Conservation (phyloP, 805 yeast species). For the Myxozyma kluyveri region DNA sequence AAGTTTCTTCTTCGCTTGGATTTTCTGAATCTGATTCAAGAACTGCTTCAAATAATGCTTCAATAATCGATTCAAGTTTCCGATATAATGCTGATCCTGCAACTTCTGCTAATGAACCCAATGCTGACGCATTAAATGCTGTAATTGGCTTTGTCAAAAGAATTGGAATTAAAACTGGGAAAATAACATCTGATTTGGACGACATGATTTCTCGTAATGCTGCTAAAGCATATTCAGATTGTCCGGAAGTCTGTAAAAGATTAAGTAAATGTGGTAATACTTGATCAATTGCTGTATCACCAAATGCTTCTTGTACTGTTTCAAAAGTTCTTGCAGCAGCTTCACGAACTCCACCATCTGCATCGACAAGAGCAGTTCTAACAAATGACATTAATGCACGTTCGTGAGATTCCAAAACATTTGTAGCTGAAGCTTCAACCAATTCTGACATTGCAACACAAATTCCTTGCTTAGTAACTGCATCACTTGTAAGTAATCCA, state of each 20-base stretch:
- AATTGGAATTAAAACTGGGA: conserved; percentile 90
- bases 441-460: conserved; percentile 90
- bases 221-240: conserved; percentile 70
- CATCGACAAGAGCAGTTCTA: conserved; percentile 74
- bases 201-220: conserved; percentile 93
- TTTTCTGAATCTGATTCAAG: too few relatives aligned
- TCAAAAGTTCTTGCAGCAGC: conserved; percentile 93
- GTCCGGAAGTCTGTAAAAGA: conserved; percentile 56
- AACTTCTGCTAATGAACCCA: conserved; percentile 82
- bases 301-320: conserved; percentile 74
- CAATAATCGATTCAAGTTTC: conserved; percentile 70
- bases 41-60: conserved; percentile 62
- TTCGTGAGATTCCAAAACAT: conserved; percentile 63
- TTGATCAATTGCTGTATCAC: conserved; percentile 82
- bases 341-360: conserved; percentile 70
- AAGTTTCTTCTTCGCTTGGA: conserved; percentile 36
- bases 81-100: conserved; percentile 80
- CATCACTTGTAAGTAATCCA: conserved; percentile 55
- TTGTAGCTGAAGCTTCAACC: conserved; percentile 63
- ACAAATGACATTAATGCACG: conserved; percentile 68
- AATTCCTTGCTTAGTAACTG: conserved; percentile 93
- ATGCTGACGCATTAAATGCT: conserved; percentile 78
- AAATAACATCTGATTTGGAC: conserved; percentile 80
- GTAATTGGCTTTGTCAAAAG: conserved; percentile 79
- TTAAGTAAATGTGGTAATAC: conserved; percentile 78